Percentiles rank a stretch among this genome's conserved stretches.
Conservation (phyloP, 805 yeast species). For the Yarrowia osloensis region DNA sequence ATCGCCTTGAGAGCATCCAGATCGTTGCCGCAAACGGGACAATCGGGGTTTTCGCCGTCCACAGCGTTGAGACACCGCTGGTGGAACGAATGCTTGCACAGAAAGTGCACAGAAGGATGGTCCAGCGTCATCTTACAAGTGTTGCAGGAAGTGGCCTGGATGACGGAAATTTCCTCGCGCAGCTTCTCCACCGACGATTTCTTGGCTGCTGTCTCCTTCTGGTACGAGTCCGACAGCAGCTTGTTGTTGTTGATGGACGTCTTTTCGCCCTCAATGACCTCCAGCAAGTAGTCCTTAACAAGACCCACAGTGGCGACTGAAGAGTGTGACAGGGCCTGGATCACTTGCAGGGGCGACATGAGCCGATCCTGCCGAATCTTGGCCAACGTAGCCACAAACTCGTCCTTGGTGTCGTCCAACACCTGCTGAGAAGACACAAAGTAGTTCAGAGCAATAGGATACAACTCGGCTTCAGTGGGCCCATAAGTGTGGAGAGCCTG, state of each 20-base stretch:
- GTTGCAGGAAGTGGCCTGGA: conserved; percentile 65
- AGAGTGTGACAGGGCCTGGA: conserved; percentile 65
- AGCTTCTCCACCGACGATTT: conserved; percentile 56
- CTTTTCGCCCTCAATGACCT: conserved; percentile 59
- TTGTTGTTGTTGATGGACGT: conserved; percentile 69
- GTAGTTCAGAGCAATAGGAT: conserved; percentile 62
- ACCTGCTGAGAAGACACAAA: conserved; percentile 58
- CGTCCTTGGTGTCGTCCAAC: conserved; percentile 55
- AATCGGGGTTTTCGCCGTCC: conserved; percentile 44
- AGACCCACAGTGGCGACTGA: conserved; percentile 70
- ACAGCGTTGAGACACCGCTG: conserved; percentile 62
- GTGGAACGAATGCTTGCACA: conserved; percentile 85
- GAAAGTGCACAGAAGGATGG: conserved; percentile 78
- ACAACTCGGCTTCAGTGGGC: conserved; percentile 62
- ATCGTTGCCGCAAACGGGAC: conserved; percentile 79
- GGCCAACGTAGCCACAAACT: conserved; percentile 53
- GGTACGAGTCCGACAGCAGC: conserved; percentile 67
- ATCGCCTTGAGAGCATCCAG: conserved; percentile 64
- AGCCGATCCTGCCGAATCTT: conserved; percentile 55
- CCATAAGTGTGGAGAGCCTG: conserved; percentile 62
- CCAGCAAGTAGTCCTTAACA: conserved; percentile 66
- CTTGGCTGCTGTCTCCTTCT: conserved; percentile 61
- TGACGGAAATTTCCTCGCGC: conserved; percentile 50
- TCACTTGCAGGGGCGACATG: conserved; percentile 72
- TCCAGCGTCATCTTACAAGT: conserved; percentile 68